Percentiles rank a stretch among this genome's conserved stretches.
Evolutionary conservation across 2,329 filamentous ascomycete species (phyloP).

Genomic region (Colletotrichum karsti): DNA sequence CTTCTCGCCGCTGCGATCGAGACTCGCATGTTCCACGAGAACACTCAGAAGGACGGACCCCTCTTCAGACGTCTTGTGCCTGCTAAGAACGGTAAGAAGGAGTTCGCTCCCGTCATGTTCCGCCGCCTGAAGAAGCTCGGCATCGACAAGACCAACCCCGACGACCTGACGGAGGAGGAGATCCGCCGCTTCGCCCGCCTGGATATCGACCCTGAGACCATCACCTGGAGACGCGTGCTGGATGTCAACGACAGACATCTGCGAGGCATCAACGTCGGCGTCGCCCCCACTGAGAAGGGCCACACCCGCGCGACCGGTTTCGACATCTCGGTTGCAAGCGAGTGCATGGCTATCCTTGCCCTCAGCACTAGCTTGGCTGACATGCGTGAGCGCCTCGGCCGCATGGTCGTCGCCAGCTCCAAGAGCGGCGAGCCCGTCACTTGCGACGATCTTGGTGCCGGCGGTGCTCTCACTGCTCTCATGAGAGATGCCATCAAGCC

Average conservation of each 20-base stretch:
- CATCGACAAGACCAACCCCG: conserved; percentile 92
- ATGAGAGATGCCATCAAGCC: conserved; percentile 99
- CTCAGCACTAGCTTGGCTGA: conserved; percentile 88
- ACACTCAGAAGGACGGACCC: conserved; percentile 89
- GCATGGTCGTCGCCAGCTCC: conserved; percentile 95
- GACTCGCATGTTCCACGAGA: conserved; percentile 98
- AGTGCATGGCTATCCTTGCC: conserved; percentile 98
- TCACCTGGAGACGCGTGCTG: conserved; percentile 95
- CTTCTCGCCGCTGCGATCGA: conserved; percentile 95
- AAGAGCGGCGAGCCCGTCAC: conserved; percentile 88
- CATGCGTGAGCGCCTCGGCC: conserved; percentile 90
- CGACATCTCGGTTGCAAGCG: conserved; percentile 96
- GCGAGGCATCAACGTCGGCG: conserved; percentile 87
- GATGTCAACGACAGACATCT: conserved; percentile 98
- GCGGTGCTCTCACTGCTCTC: conserved; percentile 89
- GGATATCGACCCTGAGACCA: conserved; percentile 95
- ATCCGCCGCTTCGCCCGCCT: conserved; percentile 88
- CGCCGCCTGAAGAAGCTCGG: conserved; percentile 93
- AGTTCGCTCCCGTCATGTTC: conserved; percentile 91
- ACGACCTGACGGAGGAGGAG: conserved; percentile 91
- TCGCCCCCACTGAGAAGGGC: conserved; percentile 90
- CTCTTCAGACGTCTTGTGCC: conserved; percentile 91
- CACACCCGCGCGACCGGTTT: conserved; percentile 90
- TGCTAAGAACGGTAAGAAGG: conserved; percentile 86
- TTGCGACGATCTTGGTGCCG: conserved; percentile 93